Evolutionary conservation across 225 moss, liverwort and hornwort species (phyloP), one percentile per base, ranked within the genome.

Genomic region (Anthoceros angustus): DNA sequence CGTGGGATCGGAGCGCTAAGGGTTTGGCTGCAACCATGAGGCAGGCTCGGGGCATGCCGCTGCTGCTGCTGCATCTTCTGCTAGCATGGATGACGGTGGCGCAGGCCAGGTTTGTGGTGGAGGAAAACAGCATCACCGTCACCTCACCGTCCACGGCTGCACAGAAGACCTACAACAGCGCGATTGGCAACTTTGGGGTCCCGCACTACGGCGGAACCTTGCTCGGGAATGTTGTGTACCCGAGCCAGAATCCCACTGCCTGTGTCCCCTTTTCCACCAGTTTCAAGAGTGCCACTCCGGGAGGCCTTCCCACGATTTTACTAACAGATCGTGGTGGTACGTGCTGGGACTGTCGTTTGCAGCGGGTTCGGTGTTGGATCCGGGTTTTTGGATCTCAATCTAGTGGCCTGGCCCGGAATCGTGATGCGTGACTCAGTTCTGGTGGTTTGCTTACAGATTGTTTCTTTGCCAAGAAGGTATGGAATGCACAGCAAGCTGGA

Each of bases 161-260:
- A 48, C 78, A 70, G 63, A 86, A 86, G 32, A 76, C 69, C 4
- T 85, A 95, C 62, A 79, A 85, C 63, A 85, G 90, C 70, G 78
- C 94, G 23, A 95, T 95, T 70, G 94, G 88, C 7, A 95, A 95
- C 78, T 95, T 95, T 45, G 94, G 94, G 5, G 83, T 95, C n/a
- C 94, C 94, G 39, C 85, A 90, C 62, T 95, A 95, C 64, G 94
- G 94, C 45, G 94, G 86, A 62, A 91, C 94, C 43, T 76, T 95
- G 70, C 68, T 79, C 21, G 94, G 94, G 25, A 70, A 73, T 0
- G 82, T 95, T 0, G 60, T 64, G 46, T 86, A 80, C 32, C 78
- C 84, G 4, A 9, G 39, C 0, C 72, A 67, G 4, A 82, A 77
- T 60, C 39, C 76, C 8, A 79, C 68, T 46, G 89, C 78, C 0